Evolutionary conservation across 2,329 filamentous ascomycete species (phyloP), one percentile per base, ranked within the genome.

Genomic region (Aspergillus quadricinctus): DNA sequence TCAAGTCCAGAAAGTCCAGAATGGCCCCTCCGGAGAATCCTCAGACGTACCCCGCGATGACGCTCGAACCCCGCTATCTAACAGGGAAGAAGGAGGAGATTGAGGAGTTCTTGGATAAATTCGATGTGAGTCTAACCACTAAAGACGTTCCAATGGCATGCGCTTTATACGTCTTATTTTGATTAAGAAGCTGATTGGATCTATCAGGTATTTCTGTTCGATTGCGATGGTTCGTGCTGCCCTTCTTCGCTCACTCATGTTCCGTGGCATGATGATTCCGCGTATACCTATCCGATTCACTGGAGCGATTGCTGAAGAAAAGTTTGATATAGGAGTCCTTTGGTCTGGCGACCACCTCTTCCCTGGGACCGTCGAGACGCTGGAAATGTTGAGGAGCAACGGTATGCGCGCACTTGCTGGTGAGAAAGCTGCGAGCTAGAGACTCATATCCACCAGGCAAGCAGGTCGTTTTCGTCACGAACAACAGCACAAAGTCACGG

Each of bases 401-500:
- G 91, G 92, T 92, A 68, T 51, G 55, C 19, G 35, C 23, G n/a
- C 28, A 23, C 43, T 4, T 7, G 43, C 27, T 29, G 21, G 49
- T 28, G 37, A 27, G 28, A 25, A 25, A 28, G 37, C 35, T 43
- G 50, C 37, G 53, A 59, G 41, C 49, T 55, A 63, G 23, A 29
- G 27, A 40, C 49, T 48, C 21, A 52, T 17, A 4, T n/a, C 21
- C 14, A 6, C 10, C 60, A 94, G 92, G 90, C 70, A 99, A 99
- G 76, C 88, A 88, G 71, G 83, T 94, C 35, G 87, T 99, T 54
- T 99, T 99, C 71, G 94, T 99, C 52, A 99, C 94, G 43, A 99
- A 99, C 79, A 99, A 99, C 79, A 97, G 92, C 69, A 97, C 94
- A 56, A 99, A 99, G 74, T 96, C 93, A 10, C 88, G 94, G 55